Conservation (phyloP, 306 rosid genomes). For the Sindora glabra region DNA sequence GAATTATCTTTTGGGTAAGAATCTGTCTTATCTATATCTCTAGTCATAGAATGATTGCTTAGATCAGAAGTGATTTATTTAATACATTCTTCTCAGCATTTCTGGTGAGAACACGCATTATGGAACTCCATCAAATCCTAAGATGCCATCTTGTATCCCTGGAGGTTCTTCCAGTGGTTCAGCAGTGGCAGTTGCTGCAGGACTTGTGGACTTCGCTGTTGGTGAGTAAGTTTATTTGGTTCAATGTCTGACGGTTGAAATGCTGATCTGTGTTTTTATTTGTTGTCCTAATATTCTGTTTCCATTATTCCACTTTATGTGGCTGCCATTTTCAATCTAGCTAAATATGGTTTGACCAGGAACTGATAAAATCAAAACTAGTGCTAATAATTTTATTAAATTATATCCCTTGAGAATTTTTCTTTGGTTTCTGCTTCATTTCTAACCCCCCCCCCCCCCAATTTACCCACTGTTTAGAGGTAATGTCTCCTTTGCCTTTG, state of each 20-base stretch:
- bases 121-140: slow-evolving; percentile 68
- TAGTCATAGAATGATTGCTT: not conserved
- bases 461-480: too few relatives aligned
- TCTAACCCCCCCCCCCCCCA: too few relatives aligned
- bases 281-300: not conserved
- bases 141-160: slow-evolving; percentile 36
- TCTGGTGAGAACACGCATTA: slow-evolving; percentile 61
- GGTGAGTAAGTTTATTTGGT: slow-evolving; percentile 41
- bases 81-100: slow-evolving; percentile 26
- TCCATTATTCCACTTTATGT: not conserved
- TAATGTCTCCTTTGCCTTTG: too few relatives aligned
- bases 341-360: too few relatives aligned
- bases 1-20: slow-evolving; percentile 62
- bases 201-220: slow-evolving; percentile 61
- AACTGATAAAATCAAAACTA: too few relatives aligned
- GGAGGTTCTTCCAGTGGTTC: slow-evolving; percentile 78
- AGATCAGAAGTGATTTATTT: not conserved
- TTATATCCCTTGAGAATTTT: not conserved
- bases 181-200: slow-evolving; percentile 73
- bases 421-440: not conserved
- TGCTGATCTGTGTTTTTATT: not conserved
- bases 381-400: too few relatives aligned
- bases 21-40: not conserved
- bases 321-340: too few relatives aligned
- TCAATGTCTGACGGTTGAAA: not conserved